Percentiles rank a stretch among this genome's conserved stretches.
These are phyloP conservation scores for Pestalotiopsis sp. DNA, from an alignment of 2,329 filamentous ascomycete genomes.

Conservation along the genomic window DNA sequence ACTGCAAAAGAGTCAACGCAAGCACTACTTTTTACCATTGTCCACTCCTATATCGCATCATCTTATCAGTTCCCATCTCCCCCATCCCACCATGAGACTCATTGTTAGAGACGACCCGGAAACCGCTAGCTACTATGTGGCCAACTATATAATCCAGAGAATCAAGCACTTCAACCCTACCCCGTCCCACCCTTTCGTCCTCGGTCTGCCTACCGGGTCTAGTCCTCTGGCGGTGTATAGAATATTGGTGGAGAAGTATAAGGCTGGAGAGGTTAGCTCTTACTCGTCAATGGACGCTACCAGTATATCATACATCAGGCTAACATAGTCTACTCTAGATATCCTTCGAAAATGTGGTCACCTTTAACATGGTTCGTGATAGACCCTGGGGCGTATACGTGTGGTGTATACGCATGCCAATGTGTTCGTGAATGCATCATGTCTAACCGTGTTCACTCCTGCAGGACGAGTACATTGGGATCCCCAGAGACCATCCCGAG, in stretches of 20 bases:
- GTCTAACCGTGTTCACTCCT: not conserved
- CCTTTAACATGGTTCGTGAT: slow-evolving; percentile 80
- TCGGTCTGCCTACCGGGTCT: slow-evolving; percentile 82
- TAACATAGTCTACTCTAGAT: slow-evolving; percentile 54
- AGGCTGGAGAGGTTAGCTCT: slow-evolving; percentile 58
- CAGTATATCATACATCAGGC: slow-evolving; percentile 22
- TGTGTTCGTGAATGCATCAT: not conserved
- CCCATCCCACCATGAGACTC: slow-evolving; percentile 66
- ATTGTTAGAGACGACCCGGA: slow-evolving; percentile 77
- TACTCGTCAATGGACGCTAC: slow-evolving; percentile 2
- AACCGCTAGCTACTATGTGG: slow-evolving; percentile 74
- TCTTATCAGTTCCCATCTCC: slow-evolving; percentile 20
- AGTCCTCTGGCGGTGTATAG: slow-evolving; percentile 80
- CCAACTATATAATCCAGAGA: slow-evolving; percentile 80
- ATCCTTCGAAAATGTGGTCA: slow-evolving; percentile 86
- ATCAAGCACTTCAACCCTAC: slow-evolving; percentile 79
- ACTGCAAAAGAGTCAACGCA: not conserved
- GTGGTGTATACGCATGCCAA: not conserved
- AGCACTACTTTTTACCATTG: slow-evolving; percentile 9
- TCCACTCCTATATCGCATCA: slow-evolving; percentile 15
- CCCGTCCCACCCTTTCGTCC: slow-evolving; percentile 73
- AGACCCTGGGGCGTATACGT: not conserved
- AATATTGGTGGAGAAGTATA: slow-evolving; percentile 71
- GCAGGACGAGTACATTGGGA: slow-evolving; percentile 83
- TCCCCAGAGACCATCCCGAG: slow-evolving; percentile 80